Conservation (phyloP, 2,329 filamentous ascomycete species). For the Diaporthe caulivora region DNA sequence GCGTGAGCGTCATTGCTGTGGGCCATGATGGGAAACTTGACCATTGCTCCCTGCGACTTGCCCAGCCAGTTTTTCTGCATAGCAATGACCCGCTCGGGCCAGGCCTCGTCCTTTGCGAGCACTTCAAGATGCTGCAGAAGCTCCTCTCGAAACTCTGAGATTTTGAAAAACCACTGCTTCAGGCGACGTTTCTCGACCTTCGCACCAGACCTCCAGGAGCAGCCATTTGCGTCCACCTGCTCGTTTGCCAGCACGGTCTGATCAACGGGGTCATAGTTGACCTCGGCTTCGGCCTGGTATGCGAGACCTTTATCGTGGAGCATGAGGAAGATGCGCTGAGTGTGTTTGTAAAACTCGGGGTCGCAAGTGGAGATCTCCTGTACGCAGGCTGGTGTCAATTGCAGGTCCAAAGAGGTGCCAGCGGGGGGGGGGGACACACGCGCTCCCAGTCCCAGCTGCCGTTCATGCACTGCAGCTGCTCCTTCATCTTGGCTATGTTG, state of each 20-base stretch:
- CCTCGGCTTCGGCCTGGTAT: slow-evolving; percentile 84
- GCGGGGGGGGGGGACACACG: slow-evolving; percentile 64
- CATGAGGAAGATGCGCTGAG: slow-evolving; percentile 85
- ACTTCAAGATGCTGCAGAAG: slow-evolving; percentile 78
- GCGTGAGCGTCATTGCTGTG: slow-evolving; percentile 55
- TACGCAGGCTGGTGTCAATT: slow-evolving; percentile 35
- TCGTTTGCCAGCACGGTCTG: slow-evolving; percentile 93
- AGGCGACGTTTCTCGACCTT: slow-evolving; percentile 83
- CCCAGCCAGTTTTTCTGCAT: slow-evolving; percentile 94
- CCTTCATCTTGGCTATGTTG: slow-evolving; percentile 89
- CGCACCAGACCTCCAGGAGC: slow-evolving; percentile 88
- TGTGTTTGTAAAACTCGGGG: slow-evolving; percentile 89
- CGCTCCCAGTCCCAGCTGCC: slow-evolving; percentile 85
- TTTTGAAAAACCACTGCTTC: slow-evolving; percentile 92
- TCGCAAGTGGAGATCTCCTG: slow-evolving; percentile 89
- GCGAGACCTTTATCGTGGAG: slow-evolving; percentile 81
- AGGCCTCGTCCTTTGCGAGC: slow-evolving; percentile 72
- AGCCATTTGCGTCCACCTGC: slow-evolving; percentile 88
- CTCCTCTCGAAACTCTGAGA: slow-evolving; percentile 81
- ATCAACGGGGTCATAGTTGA: slow-evolving; percentile 93
- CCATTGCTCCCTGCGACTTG: slow-evolving; percentile 77
- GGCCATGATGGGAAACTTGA: slow-evolving; percentile 75
- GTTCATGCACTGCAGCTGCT: slow-evolving; percentile 83
- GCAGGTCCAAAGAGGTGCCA: not conserved
- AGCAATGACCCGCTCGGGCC: slow-evolving; percentile 85